These are phyloP conservation scores for Cucurbita maxima DNA, from an alignment of 306 rosid species.

Conservation along the genomic window DNA sequence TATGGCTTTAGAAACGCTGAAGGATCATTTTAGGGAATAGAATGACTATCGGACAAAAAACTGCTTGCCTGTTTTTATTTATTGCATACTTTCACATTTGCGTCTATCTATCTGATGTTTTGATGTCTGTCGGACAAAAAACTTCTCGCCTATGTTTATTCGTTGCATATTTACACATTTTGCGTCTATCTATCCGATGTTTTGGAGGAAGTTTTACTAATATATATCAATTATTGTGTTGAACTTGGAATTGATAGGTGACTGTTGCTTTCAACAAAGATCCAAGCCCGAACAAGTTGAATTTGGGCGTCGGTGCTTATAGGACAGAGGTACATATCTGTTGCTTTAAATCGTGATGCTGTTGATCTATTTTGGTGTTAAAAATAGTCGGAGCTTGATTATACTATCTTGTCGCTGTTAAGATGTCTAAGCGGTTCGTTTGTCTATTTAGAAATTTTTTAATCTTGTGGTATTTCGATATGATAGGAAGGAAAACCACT, in stretches of 20 bases:
- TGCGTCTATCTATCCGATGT: neutral
- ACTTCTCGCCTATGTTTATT: neutral
- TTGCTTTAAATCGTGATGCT: neutral
- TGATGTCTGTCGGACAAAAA: neutral
- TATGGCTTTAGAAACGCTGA: neutral
- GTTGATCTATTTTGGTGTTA: no score
- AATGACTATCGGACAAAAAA: neutral
- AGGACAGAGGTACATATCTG: conserved; percentile 61
- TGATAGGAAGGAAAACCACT: conserved; percentile 94
- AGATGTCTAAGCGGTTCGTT: neutral
- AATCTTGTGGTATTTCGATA: neutral
- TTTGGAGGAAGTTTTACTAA: neutral
- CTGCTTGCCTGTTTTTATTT: neutral
- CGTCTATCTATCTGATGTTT: neutral
- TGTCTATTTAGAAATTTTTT: neutral
- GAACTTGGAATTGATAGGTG: conserved; percentile 34
- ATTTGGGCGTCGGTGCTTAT: conserved; percentile 96
- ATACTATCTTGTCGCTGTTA: neutral
- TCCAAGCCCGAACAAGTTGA: conserved; percentile 74
- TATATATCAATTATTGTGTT: neutral
- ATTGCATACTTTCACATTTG: neutral
- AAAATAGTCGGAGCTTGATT: no score
- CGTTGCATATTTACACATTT: neutral
- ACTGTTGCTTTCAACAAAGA: conserved; percentile 91
- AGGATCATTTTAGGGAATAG: neutral